These are phyloP conservation scores for Paulownia fortunei DNA, from an alignment of 257 asterid species.

Conservation along the genomic window DNA sequence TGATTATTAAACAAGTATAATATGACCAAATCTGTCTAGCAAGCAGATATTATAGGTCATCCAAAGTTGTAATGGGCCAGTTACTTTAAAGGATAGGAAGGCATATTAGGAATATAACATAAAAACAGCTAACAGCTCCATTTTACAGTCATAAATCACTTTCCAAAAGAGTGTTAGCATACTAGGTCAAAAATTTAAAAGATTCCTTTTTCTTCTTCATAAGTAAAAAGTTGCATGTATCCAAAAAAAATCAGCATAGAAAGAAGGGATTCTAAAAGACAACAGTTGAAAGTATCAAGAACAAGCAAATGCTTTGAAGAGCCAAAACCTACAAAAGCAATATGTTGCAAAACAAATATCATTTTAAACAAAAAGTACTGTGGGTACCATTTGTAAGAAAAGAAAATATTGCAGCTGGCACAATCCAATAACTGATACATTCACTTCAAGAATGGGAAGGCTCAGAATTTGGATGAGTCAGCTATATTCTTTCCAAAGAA, in stretches of 20 bases:
- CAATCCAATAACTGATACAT: not conserved
- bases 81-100: not conserved
- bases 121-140: constrained; percentile 5
- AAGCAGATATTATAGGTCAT: constrained; percentile 13
- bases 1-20: not conserved
- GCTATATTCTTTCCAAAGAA: not conserved
- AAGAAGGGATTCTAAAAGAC: not conserved
- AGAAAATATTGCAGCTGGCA: not conserved
- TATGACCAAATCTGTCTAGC: not conserved
- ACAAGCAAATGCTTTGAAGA: not conserved
- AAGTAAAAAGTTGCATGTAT: not conserved
- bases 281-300: constrained; percentile 8
- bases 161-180: not conserved
- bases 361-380: not conserved
- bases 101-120: not conserved
- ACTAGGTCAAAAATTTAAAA: not conserved
- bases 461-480: not conserved
- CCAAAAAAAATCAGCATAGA: not conserved
- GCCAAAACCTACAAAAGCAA: not conserved
- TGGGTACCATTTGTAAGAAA: not conserved
- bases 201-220: not conserved
- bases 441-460: not conserved
- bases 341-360: constrained; percentile 3
- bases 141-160: not conserved
- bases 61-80: constrained; percentile 1